Evolutionary conservation across 2,329 filamentous ascomycete species (phyloP).

Genomic region (Sporothrix pallida): DNA sequence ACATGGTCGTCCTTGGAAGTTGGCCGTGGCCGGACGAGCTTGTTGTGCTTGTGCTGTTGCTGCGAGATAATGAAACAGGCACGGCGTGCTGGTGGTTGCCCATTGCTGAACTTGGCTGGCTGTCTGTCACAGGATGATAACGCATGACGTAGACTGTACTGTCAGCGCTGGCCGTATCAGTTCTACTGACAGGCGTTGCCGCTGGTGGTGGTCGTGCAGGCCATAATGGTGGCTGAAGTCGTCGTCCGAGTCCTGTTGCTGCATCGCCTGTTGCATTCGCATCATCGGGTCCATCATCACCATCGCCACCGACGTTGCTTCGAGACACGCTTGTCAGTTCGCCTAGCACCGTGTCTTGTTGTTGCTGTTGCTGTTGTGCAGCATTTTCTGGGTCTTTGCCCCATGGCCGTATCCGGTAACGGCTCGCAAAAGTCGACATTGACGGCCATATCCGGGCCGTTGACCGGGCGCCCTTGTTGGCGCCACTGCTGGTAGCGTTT

Average conservation of each 20-base stretch:
- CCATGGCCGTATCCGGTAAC: slow-evolving; percentile 47
- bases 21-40: slow-evolving; percentile 29
- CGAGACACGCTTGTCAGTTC: slow-evolving; percentile 5
- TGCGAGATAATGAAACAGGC: slow-evolving; percentile 32
- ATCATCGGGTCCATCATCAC: slow-evolving; percentile 42
- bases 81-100: slow-evolving; percentile 21
- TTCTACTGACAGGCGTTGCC: slow-evolving; percentile 64
- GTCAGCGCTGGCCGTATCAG: slow-evolving; percentile 67
- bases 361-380: neutral
- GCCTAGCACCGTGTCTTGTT: slow-evolving; percentile 9
- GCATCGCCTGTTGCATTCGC: neutral
- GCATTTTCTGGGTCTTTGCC: slow-evolving; percentile 30
- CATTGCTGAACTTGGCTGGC: slow-evolving; percentile 35
- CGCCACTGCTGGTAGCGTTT: neutral
- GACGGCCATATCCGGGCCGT: slow-evolving; percentile 33
- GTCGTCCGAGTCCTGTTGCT: slow-evolving; percentile 24
- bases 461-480: neutral
- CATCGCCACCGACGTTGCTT: slow-evolving; percentile 38
- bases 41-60: slow-evolving; percentile 34
- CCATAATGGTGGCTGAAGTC: slow-evolving; percentile 57
- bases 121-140: slow-evolving; percentile 63
- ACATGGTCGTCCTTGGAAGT: slow-evolving; percentile 13
- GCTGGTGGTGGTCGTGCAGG: slow-evolving; percentile 61
- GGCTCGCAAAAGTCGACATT: slow-evolving; percentile 48
- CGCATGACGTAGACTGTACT: slow-evolving; percentile 69